Evolutionary conservation across 2,329 filamentous ascomycete genomes (phyloP).

Genomic region (Ilyonectria robusta): DNA sequence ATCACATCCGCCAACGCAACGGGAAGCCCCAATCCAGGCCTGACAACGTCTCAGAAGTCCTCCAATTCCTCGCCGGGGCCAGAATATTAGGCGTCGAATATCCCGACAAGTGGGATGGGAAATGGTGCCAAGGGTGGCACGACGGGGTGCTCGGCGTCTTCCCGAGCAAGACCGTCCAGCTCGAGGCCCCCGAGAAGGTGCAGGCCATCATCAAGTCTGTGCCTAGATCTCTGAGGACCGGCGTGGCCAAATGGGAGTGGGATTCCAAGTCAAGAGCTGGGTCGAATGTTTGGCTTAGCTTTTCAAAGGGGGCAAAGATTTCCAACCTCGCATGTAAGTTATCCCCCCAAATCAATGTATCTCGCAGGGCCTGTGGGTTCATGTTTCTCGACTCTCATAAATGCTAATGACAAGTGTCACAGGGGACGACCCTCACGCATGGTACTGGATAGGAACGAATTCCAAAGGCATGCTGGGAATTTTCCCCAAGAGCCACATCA

Average conservation of each 20-base stretch:
- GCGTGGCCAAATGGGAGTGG: slow-evolving; percentile 52
- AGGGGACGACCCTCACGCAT: slow-evolving; percentile 49
- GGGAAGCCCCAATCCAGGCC: slow-evolving; percentile 52
- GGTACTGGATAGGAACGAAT: slow-evolving; percentile 56
- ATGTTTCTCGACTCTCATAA: neutral
- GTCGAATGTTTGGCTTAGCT: slow-evolving; percentile 34
- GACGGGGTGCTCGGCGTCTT: slow-evolving; percentile 44
- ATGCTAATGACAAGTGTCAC: neutral
- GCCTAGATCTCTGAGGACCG: slow-evolving; percentile 39
- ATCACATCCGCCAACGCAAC: slow-evolving; percentile 54
- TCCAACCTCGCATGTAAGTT: slow-evolving; percentile 59
- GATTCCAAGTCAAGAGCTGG: slow-evolving; percentile 37
- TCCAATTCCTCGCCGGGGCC: slow-evolving; percentile 56
- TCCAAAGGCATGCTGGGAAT: slow-evolving; percentile 52
- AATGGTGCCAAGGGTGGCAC: slow-evolving; percentile 54
- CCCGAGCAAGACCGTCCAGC: slow-evolving; percentile 44
- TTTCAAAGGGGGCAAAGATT: slow-evolving; percentile 65
- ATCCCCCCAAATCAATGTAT: neutral
- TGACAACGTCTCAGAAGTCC: slow-evolving; percentile 51
- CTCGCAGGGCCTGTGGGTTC: neutral
- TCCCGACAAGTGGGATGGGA: slow-evolving; percentile 53
- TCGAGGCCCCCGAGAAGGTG: slow-evolving; percentile 46
- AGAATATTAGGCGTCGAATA: slow-evolving; percentile 52
- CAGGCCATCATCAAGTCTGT: slow-evolving; percentile 29
- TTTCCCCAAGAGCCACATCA: slow-evolving; percentile 47